Conservation (phyloP, 2,329 filamentous ascomycete genomes). For the Dactylellina haptotyla region DNA sequence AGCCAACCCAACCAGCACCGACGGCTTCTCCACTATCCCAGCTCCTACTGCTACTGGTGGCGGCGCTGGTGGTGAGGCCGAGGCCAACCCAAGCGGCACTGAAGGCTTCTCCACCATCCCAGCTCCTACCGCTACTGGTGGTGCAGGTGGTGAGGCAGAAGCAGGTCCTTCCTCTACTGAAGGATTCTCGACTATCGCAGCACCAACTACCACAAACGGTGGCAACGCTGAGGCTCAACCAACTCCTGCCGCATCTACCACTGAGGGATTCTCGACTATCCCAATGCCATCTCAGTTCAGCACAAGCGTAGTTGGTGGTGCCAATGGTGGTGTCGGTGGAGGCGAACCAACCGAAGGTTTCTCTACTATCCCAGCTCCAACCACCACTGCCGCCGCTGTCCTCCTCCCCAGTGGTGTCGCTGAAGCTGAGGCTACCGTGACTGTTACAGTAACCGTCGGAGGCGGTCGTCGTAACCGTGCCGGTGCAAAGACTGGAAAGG, state of each 20-base stretch:
- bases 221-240: no score
- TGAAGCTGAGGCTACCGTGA: background rate
- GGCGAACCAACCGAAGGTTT: no score
- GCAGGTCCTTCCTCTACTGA: no score
- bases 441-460: conserved; percentile 14
- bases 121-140: conserved; percentile 5
- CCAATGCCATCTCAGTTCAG: background rate
- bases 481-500: conserved; percentile 9
- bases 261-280: background rate
- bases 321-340: background rate
- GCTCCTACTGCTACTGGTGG: conserved; percentile 6
- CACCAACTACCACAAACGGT: background rate
- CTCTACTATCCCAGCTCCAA: no score
- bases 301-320: background rate
- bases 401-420: no score
- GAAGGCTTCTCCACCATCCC: background rate
- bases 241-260: no score
- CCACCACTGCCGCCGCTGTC: background rate
- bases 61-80: background rate
- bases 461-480: conserved; percentile 8
- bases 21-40: no score
- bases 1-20: background rate
- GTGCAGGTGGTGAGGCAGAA: background rate
- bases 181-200: background rate
- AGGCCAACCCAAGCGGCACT: no score